phyloP scores from a whole-genome alignment of 306 rosid species.

The Cucurbita pepo region DNA sequence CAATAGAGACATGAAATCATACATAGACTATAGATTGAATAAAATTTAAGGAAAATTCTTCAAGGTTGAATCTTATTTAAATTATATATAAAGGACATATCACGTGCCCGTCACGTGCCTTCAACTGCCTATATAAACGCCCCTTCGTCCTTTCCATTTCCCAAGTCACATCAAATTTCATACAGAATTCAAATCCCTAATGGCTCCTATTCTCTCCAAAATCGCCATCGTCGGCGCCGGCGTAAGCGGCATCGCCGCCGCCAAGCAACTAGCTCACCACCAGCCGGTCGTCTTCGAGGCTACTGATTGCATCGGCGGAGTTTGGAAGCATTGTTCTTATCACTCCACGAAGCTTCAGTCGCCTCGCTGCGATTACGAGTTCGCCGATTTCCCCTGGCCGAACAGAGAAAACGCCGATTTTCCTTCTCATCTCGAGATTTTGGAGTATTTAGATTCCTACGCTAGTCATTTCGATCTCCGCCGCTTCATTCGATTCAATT shows the following conservation, averaged over 20 bases:
- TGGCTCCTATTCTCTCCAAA: slow-evolving; percentile 13
- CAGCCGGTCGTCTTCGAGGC: slow-evolving; percentile 45
- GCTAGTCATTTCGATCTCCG: slow-evolving; percentile 38
- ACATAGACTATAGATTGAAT: background rate
- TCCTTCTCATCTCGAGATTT: slow-evolving; percentile 34
- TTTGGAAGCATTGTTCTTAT: slow-evolving; percentile 55
- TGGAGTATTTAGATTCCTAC: slow-evolving; percentile 37
- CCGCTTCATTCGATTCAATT: slow-evolving; percentile 25
- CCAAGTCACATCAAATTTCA: background rate
- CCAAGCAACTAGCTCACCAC: slow-evolving; percentile 34
- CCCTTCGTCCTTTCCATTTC: background rate
- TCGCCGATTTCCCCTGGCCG: slow-evolving; percentile 53
- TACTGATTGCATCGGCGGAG: slow-evolving; percentile 41
- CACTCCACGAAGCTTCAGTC: slow-evolving; percentile 44
- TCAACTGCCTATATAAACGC: background rate
- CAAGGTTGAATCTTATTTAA: background rate
- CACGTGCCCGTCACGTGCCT: background rate
- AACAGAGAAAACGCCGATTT: slow-evolving; percentile 20
- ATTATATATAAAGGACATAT: background rate
- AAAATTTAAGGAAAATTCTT: background rate
- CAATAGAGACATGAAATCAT: background rate
- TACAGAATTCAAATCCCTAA: background rate
- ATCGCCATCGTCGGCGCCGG: slow-evolving; percentile 57
- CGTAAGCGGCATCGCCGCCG: slow-evolving; percentile 54
- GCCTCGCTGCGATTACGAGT: slow-evolving; percentile 41